Conservation (phyloP, 129 eudicot genomes). For the Lonicera japonica region DNA sequence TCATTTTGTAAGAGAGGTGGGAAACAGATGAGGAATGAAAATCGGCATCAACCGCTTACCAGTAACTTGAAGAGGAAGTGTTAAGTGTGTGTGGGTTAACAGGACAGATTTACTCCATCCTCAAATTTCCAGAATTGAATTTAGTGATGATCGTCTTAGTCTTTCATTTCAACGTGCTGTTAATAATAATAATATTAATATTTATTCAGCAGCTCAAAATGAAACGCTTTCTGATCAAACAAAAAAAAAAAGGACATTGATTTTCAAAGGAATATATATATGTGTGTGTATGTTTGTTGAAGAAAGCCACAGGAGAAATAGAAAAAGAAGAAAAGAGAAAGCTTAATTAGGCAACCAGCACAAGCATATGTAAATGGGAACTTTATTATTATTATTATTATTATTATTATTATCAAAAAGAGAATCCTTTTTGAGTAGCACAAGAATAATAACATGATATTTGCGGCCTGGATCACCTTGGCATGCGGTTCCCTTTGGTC, state of each 20-base stretch:
- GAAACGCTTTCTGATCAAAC: not conserved
- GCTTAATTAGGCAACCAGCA: too few relatives aligned
- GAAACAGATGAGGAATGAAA: not conserved
- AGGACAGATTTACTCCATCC: too few relatives aligned
- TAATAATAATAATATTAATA: too few relatives aligned
- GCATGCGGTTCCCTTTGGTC: constrained; percentile 20
- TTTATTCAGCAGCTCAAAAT: not conserved
- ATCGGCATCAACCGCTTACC: too few relatives aligned
- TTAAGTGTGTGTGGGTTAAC: too few relatives aligned
- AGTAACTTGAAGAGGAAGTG: too few relatives aligned
- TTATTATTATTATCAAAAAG: too few relatives aligned
- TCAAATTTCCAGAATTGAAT: not conserved
- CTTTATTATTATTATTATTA: too few relatives aligned
- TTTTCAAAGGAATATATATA: not conserved
- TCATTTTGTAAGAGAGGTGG: not conserved
- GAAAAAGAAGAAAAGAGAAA: not conserved
- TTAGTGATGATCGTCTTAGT: not conserved
- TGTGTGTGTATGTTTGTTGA: not conserved
- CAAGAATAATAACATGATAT: constrained; percentile 36
- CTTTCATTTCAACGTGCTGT: too few relatives aligned
- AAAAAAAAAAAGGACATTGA: not conserved
- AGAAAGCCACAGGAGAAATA: not conserved
- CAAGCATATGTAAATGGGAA: not conserved
- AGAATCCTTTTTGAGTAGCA: constrained; percentile 14
- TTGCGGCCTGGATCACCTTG: constrained; percentile 13